Percentiles rank a stretch among this genome's conserved stretches.
These are phyloP conservation scores for Solanum corneliomulleri DNA, from an alignment of 257 asterid species.

Conservation along the genomic window DNA sequence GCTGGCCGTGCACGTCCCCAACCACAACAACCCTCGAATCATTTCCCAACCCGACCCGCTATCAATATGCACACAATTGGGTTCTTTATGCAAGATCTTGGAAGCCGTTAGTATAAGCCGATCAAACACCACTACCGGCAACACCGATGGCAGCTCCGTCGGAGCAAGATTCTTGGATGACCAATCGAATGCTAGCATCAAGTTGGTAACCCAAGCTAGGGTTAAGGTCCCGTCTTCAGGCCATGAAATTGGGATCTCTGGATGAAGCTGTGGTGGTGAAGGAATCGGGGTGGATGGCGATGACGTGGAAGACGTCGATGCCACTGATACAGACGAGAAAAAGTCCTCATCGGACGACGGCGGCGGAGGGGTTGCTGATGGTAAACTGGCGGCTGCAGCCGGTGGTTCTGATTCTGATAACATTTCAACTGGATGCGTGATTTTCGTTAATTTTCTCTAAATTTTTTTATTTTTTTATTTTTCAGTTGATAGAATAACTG, in stretches of 20 bases:
- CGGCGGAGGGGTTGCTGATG: slow-evolving; percentile 7
- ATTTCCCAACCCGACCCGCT: slow-evolving; percentile 26
- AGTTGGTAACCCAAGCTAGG: slow-evolving; percentile 44
- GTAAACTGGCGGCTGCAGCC: neutral
- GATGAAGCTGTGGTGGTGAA: slow-evolving; percentile 23
- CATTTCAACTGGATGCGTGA: slow-evolving; percentile 1
- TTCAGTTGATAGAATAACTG: neutral
- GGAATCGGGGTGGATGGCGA: slow-evolving; percentile 10
- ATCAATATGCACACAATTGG: slow-evolving; percentile 65
- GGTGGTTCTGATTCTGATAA: slow-evolving; percentile 9
- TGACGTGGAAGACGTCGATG: slow-evolving; percentile 40
- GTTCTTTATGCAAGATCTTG: slow-evolving; percentile 86
- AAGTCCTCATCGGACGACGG: slow-evolving; percentile 64
- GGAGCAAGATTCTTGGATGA: slow-evolving; percentile 57
- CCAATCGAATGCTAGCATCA: slow-evolving; percentile 76
- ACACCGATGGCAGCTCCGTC: slow-evolving; percentile 49
- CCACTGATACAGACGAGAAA: slow-evolving; percentile 40
- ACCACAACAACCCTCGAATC: slow-evolving; percentile 66
- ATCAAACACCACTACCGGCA: slow-evolving; percentile 73
- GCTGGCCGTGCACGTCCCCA: slow-evolving; percentile 95
- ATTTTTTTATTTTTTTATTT: neutral
- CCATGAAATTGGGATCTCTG: slow-evolving; percentile 81
- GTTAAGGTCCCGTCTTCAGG: slow-evolving; percentile 53
- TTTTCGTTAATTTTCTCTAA: neutral
- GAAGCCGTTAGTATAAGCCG: slow-evolving; percentile 61